Evolutionary conservation across 1,284 basidiomycete genomes (phyloP).

Genomic region (Cryptococcus sp.): DNA sequence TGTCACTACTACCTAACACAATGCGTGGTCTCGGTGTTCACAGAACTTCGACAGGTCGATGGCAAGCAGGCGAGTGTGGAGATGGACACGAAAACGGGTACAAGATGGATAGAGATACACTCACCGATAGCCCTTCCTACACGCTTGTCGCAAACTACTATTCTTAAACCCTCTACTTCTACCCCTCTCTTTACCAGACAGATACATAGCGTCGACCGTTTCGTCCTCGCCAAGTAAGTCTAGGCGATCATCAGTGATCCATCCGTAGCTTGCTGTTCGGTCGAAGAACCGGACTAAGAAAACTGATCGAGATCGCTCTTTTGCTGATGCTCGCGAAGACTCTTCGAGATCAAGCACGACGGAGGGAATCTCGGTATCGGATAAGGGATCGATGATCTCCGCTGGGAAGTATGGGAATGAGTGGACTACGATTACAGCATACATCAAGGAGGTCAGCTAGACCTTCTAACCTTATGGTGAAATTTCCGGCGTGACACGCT

Average conservation of each 20-base stretch:
- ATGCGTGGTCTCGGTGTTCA: no score
- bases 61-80: no score
- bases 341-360: slow-evolving; percentile 54
- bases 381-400: slow-evolving; percentile 48
- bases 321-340: slow-evolving; percentile 31
- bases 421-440: slow-evolving; percentile 13
- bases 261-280: slow-evolving; percentile 62
- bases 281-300: slow-evolving; percentile 71
- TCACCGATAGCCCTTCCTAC: slow-evolving; percentile 35
- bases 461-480: neutral
- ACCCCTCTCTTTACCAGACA: slow-evolving; percentile 37
- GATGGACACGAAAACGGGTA: no score
- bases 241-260: slow-evolving; percentile 58
- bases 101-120: slow-evolving; percentile 3
- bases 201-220: slow-evolving; percentile 50
- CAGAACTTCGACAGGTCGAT: no score
- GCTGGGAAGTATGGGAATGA: slow-evolving; percentile 54
- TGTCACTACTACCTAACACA: no score
- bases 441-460: neutral
- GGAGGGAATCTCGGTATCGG: slow-evolving; percentile 59
- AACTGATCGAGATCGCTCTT: slow-evolving; percentile 21
- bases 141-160: slow-evolving; percentile 13
- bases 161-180: slow-evolving; percentile 26
- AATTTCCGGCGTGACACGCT: neutral
- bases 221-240: slow-evolving; percentile 62